A percentile compares a stretch with the other conserved stretches of the same genome.
Conservation (phyloP, 768 basidiomycete genomes). For the Pilatotrama ljubarskyi region DNA sequence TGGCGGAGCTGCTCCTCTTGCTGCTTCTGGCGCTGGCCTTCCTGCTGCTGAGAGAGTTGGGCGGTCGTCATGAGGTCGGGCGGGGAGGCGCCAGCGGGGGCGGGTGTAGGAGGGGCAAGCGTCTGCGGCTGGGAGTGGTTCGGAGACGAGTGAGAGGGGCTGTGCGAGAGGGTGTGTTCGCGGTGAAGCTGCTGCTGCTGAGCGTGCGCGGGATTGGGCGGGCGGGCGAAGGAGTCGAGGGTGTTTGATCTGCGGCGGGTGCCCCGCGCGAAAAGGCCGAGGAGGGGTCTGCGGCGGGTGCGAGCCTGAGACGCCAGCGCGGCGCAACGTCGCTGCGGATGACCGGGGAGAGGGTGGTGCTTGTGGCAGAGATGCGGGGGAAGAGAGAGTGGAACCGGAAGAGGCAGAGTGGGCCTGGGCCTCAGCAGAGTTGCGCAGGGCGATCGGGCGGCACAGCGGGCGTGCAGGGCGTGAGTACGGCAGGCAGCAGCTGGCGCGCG, state of each 20-base stretch:
- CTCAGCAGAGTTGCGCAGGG: no score
- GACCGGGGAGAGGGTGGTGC: not conserved
- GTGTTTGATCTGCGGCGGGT: constrained; percentile 24
- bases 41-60: constrained; percentile 4
- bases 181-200: not conserved
- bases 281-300: constrained; percentile 22
- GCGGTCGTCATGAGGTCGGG: constrained; percentile 7
- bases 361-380: not conserved
- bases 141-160: constrained; percentile 4
- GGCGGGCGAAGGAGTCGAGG: constrained; percentile 11
- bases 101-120: not conserved
- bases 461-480: no score
- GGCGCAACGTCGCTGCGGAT: constrained; percentile 12
- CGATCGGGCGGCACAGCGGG: no score
- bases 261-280: constrained; percentile 19
- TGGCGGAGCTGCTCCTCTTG: constrained; percentile 6
- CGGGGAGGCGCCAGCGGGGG: constrained; percentile 1
- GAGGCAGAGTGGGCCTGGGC: not conserved
- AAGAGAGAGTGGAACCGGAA: not conserved
- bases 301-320: constrained; percentile 19
- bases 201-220: not conserved
- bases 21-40: not conserved
- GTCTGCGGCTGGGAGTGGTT: not conserved
- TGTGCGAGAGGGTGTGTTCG: not conserved
- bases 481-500: no score